phyloP scores from a whole-genome alignment of 192 early-diverging fungal species.

The Gamsiella multidivaricata region DNA sequence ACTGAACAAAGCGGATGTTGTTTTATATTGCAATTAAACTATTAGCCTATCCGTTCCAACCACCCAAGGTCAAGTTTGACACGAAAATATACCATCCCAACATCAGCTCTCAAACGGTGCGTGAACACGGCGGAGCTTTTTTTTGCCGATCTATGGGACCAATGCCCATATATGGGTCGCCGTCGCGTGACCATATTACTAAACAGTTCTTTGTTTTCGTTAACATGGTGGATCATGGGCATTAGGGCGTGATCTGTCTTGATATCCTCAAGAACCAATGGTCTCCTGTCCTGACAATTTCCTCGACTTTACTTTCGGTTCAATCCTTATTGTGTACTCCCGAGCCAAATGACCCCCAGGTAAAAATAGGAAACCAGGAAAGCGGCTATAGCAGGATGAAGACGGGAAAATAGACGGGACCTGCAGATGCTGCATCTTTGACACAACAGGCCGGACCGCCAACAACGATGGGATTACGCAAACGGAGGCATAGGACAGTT shows the following conservation, averaged over 20 bases:
- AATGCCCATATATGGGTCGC: too few relatives aligned
- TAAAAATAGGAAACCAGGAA: conserved; percentile 6
- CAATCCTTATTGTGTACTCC: conserved; percentile 61
- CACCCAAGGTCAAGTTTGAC: conserved; percentile 65
- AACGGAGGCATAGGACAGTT: neutral
- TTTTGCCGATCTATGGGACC: too few relatives aligned
- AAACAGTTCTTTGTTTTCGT: neutral
- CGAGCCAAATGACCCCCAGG: conserved; percentile 67
- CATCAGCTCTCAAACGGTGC: conserved; percentile 64
- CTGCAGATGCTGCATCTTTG: too few relatives aligned
- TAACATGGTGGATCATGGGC: neutral
- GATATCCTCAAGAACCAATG: conserved; percentile 85
- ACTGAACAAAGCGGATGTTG: neutral
- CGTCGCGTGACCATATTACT: too few relatives aligned
- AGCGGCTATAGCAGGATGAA: too few relatives aligned
- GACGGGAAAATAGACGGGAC: too few relatives aligned
- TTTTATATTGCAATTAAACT: neutral
- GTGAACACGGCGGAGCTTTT: neutral
- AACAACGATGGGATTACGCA: too few relatives aligned
- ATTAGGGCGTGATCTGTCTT: conserved; percentile 47
- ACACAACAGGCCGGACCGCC: too few relatives aligned
- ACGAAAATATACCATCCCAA: conserved; percentile 67
- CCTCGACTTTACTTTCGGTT: conserved; percentile 60
- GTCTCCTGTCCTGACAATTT: conserved; percentile 75
- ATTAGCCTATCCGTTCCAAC: conserved; percentile 59